These are phyloP conservation scores for Orychophragmus violaceus DNA, from an alignment of 345 rosid genomes.

Conservation along the genomic window DNA sequence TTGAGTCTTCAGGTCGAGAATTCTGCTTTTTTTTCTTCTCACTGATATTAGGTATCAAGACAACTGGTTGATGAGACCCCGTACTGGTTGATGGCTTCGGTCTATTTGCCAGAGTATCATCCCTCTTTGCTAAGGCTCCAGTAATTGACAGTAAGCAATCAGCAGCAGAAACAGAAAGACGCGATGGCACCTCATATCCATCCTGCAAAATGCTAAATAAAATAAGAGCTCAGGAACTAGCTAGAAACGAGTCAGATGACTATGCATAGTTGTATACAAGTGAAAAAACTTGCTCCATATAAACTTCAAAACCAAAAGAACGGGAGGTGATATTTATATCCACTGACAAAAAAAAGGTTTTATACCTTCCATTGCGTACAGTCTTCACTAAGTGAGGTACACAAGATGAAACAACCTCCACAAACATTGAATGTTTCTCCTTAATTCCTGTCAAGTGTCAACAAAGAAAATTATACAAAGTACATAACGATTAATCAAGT, in stretches of 20 bases:
- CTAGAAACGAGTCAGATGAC: not conserved
- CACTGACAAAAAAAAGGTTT: not conserved
- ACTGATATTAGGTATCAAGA: constrained; percentile 22
- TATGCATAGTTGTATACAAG: not conserved
- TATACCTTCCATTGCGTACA: constrained; percentile 65
- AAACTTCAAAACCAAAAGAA: not conserved
- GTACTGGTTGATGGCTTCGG: constrained; percentile 30
- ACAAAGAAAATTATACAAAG: not conserved
- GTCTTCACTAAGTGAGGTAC: constrained; percentile 40
- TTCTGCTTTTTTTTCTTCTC: constrained; percentile 36
- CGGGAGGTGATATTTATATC: not conserved
- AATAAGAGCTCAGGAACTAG: constrained; percentile 8
- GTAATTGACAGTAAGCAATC: constrained; percentile 74
- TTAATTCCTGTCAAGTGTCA: constrained; percentile 58
- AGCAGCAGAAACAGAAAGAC: constrained; percentile 82
- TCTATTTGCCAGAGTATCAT: constrained; percentile 33
- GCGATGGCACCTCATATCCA: constrained; percentile 80
- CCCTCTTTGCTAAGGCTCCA: constrained; percentile 60
- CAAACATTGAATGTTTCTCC: constrained; percentile 47
- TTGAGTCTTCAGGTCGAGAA: constrained; percentile 29
- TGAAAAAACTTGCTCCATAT: not conserved
- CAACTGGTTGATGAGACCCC: constrained; percentile 30
- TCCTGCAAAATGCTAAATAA: constrained; percentile 57
- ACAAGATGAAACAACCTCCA: constrained; percentile 54
- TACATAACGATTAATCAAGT: not conserved